These are phyloP conservation scores for Schizochytrium sp. DNA, from an alignment of 108 stramenopile species.

Conservation along the genomic window DNA sequence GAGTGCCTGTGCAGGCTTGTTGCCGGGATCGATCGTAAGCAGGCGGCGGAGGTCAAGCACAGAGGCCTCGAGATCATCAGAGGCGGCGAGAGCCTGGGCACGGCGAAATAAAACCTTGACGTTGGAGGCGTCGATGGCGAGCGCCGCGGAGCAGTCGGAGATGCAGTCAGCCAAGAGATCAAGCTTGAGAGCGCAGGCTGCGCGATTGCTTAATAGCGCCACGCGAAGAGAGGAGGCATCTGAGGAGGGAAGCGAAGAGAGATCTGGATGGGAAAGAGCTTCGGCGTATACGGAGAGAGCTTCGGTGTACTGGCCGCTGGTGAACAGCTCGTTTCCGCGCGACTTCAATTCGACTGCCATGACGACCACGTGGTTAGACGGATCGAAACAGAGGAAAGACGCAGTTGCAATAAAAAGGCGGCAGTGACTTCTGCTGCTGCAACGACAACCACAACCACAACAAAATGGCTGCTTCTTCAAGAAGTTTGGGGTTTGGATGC, in stretches of 20 bases:
- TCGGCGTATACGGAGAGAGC: conserved; percentile 23
- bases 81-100: conserved; percentile 55
- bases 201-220: conserved; percentile 63
- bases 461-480: too few species aligned
- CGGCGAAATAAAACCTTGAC: conserved; percentile 67
- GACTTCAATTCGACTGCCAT: not conserved
- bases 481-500: too few species aligned
- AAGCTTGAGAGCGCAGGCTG: conserved; percentile 39
- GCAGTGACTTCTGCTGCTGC: too few species aligned
- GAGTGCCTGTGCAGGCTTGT: not conserved
- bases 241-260: not conserved
- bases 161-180: conserved; percentile 27
- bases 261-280: not conserved
- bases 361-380: too few species aligned
- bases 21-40: conserved; percentile 20
- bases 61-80: conserved; percentile 18
- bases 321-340: conserved; percentile 62
- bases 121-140: conserved; percentile 63
- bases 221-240: not conserved
- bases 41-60: conserved; percentile 44
- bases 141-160: conserved; percentile 49
- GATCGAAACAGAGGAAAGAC: too few species aligned
- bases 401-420: too few species aligned
- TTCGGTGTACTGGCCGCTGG: not conserved
- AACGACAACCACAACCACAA: too few species aligned